Base-by-base conservation (phyloP, 2,329 filamentous ascomycete genomes). In the Aureobasidium sp. region DNA sequence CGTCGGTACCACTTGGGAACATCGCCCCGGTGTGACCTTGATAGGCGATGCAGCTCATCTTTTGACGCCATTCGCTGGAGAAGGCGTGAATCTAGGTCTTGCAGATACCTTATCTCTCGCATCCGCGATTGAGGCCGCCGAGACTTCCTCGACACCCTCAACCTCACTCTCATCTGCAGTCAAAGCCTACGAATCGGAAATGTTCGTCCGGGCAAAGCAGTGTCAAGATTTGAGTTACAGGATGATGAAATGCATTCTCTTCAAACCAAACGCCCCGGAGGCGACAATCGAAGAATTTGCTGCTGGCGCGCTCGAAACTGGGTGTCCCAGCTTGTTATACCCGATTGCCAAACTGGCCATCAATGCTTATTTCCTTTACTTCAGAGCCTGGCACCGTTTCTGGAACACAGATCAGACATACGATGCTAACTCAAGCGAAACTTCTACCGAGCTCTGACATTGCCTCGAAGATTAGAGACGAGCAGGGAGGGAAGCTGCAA, bases 171-270 rank as follows among this genome's bases (percentile, higher is more conserved):
- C 74, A 41, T 27, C 29, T 0, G 63, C 69, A 7, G 67, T 77
- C 37, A 32, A 60, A 2, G 48, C 37, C 2, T 76, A 75, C 67
- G 75, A 78, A 62, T 47, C 67, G 26, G 68, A 71, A n/a, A 75
- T 77, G 74, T 75, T 75, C 55, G 61, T 50, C n/a, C 66, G 72
- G 8, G 72, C 72, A n/a, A 71, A 70, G 15, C 66, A 67, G 48
- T 72, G 66, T n/a, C 70, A 73, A 57, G 65, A 70, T 44, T 46
- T 70, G 61, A 77, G 74, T 10, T 78, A 77, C 52, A 79, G 82
- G 61, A 67, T 76, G 67, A 77, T 78, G 67, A 70, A 73, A 34
- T 72, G 76, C 42, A 81, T 78, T 76, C 75, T 82, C 66, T 79
- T 80, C 63, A 80, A 77, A 0, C 72, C 75, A 3, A 77, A 76